These are phyloP conservation scores for Acorus gramineus DNA, from an alignment of 106 monocot species.

Conservation along the genomic window DNA sequence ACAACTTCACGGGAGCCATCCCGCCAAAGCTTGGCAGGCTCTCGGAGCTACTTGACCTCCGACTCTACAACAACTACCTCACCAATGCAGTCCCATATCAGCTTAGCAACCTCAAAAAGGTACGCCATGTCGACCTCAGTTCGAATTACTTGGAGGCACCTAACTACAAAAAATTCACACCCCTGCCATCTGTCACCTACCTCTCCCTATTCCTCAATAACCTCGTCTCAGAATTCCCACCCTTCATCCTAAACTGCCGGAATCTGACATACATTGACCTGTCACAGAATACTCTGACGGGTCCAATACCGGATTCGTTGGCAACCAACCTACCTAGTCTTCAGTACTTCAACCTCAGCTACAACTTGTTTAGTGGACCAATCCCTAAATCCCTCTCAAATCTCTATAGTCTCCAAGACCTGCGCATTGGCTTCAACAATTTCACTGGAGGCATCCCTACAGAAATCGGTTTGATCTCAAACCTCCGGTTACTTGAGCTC, in stretches of 20 bases:
- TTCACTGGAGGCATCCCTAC: conserved; percentile 41
- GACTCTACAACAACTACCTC: too few species aligned
- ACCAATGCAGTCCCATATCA: too few species aligned
- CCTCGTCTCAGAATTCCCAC: conserved; percentile 28
- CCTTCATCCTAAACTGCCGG: conserved; percentile 37
- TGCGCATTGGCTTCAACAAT: conserved; percentile 27
- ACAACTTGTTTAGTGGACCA: conserved; percentile 37
- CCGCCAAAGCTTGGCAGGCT: too few species aligned
- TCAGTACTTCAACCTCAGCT: conserved; percentile 36
- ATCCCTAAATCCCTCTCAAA: conserved; percentile 34
- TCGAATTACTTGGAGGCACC: conserved; percentile 31
- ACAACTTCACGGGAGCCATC: too few species aligned
- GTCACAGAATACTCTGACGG: conserved; percentile 23
- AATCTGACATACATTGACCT: conserved; percentile 54
- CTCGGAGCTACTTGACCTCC: too few species aligned
- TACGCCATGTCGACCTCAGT: conserved; percentile 25
- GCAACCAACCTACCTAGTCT: conserved; percentile 23
- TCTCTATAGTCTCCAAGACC: conserved; percentile 28
- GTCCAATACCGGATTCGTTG: conserved; percentile 29
- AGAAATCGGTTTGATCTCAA: conserved; percentile 19
- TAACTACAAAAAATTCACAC: conserved; percentile 20
- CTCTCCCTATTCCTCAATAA: conserved; percentile 34
- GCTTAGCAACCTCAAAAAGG: too few species aligned
- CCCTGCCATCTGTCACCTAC: conserved; percentile 30
- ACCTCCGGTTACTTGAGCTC: conserved; percentile 29